Evolutionary conservation across 805 yeast genomes (phyloP), one percentile per base, ranked within the genome.

Genomic region (Yamadazyma nakazawae): DNA sequence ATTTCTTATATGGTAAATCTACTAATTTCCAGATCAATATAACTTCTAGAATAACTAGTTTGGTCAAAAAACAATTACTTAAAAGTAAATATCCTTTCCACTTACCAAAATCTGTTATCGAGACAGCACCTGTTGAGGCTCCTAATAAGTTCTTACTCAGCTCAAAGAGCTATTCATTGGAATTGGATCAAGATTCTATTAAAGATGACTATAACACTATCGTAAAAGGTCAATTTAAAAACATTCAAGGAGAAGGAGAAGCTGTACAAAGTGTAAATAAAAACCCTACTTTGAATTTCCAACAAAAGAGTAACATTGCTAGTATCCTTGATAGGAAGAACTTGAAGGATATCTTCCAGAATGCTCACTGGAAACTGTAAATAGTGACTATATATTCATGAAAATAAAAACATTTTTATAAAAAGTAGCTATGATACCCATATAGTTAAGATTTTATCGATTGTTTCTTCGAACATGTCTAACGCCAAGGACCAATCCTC

Each of bases 401-500:
- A 40, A 40, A 17, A 40, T 28, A 39, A 17, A 31, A 18, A 30
- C 36, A 40, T 40, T 2, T 10, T 38, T 24, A 37, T 24, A 37
- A 11, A 14, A 40, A 40, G 19, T 25, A 30, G n/a, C 39, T 42
- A 52, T 9, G 74, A 68, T 16, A 69, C 75, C 75, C 75, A 71
- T 24, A 71, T 68, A 12, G 70, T 71, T 52, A 71, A 60, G 24
- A 48, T 47, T 30, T 48, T 48, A 17, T 53, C 59, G 48, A 54
- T 56, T 21, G 61, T 47, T 47, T 72, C 76, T 13, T 69, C 72
- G 39, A 69, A 56, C 72, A 68, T 68, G 52, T 88, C 97, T 47
- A 84, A 76, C 2, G 96, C 97, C 61, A 91, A 81, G 25, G 64
- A 67, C 88, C 96, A 86, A 62, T 92, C 98, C 43, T 92, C 97